Base-by-base conservation (phyloP, 2,329 filamentous ascomycete genomes). In the Calonectria hawksworthii region DNA sequence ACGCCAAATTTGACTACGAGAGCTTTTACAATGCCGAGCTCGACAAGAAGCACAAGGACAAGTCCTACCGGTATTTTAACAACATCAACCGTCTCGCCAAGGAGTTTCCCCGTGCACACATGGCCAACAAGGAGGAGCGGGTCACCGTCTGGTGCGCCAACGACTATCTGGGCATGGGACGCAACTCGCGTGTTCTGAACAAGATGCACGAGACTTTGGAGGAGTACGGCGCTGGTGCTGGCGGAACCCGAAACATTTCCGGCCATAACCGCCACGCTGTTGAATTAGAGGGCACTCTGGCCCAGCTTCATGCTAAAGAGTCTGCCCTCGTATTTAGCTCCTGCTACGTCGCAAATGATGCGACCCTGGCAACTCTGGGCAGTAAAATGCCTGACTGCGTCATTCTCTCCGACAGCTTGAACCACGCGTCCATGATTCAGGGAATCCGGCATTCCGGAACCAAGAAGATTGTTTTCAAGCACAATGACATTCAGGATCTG, bases 141-240 rank as follows among this genome's bases (percentile, higher is more conserved):
- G 97, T 99, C 73, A 98, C 96, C 2, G 97, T 99, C 30, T 99
- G 97, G 97, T 99, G 97, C 89, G 98, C 96, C 84, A 99, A 99
- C 83, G 97, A 99, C 85, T 99, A 99, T 85, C 92, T 99, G 23
- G 97, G 97, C 80, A 99, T 99, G 97, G 96, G 97, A 56, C 92
- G 96, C 81, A 98, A 99, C 86, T 91, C 92, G 16, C 90, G 95
- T 66, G 97, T 99, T 14, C 88, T 99, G 82, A 92, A 94, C 84
- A 92, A 92, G 72, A 99, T 99, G 97, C 96, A 99, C 84, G 91
- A 97, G 84, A 98, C 96, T 3, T 88, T 99, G 56, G 96, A 99
- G 80, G 95, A 93, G 83, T 99, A 99, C 82, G 97, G 97, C 74
- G 95, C 97, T 41, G 97, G 97, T 74, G 97, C 97, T 41, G 97